A percentile compares a stretch with the other conserved stretches of the same genome.
phyloP scores from a whole-genome alignment of 371 early-diverging fungal species.

The Lichtheimia hyalospora region DNA sequence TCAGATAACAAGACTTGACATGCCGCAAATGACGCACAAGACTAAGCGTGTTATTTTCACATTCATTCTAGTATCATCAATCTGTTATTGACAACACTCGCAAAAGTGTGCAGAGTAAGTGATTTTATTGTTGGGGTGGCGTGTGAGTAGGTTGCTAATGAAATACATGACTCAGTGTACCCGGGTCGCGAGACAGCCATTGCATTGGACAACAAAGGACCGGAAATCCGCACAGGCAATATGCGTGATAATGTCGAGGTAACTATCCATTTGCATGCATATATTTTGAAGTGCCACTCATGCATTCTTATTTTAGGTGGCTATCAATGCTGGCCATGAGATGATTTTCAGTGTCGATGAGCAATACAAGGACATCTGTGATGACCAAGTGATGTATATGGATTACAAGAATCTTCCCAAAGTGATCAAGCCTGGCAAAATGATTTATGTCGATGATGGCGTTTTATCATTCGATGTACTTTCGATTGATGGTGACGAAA shows the following conservation, averaged over 20 bases:
- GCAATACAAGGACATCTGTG: conserved; percentile 58
- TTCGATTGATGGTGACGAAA: conserved; percentile 51
- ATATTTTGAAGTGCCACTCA: not conserved
- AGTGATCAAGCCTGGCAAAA: conserved; percentile 73
- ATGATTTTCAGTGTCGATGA: conserved; percentile 82
- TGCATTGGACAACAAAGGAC: conserved; percentile 86
- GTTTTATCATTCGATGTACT: conserved; percentile 79
- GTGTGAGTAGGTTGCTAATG: not conserved
- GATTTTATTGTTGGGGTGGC: not conserved
- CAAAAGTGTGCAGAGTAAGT: conserved; percentile 51
- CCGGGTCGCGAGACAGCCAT: conserved; percentile 60
- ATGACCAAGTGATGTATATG: conserved; percentile 72
- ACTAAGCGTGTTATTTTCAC: not conserved
- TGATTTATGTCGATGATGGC: conserved; percentile 83
- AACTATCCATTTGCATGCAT: too few relatives aligned
- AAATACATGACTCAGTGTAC: conserved; percentile 8
- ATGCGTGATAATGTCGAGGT: conserved; percentile 53
- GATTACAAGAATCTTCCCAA: conserved; percentile 85
- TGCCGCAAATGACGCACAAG: too few relatives aligned
- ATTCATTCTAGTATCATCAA: conserved; percentile 67
- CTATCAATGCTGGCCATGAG: conserved; percentile 64
- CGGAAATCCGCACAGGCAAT: conserved; percentile 83
- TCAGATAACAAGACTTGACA: too few relatives aligned
- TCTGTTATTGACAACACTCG: conserved; percentile 79
- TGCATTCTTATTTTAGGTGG: conserved; percentile 24